Conservation (phyloP, 768 basidiomycete genomes). For the Nidularia pulvinata region DNA sequence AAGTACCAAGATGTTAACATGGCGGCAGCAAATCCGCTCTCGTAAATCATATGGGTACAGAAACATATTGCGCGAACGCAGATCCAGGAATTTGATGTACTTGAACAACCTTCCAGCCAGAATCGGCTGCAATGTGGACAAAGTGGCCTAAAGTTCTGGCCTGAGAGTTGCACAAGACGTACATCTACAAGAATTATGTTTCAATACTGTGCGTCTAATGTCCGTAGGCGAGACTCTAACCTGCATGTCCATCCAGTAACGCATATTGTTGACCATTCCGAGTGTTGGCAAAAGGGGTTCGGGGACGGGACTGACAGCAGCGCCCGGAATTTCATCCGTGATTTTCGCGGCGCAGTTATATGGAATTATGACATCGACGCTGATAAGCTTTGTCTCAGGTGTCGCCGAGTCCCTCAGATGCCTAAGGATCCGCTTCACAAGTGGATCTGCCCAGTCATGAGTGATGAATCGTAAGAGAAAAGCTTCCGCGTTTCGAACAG, state of each 20-base stretch:
- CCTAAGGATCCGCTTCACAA: background rate
- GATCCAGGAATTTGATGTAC: background rate
- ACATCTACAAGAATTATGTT: background rate
- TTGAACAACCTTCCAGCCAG: background rate
- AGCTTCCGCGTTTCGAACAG: conserved; percentile 33
- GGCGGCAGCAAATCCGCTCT: no score
- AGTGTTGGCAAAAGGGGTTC: background rate
- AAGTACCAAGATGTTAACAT: no score
- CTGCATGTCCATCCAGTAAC: background rate
- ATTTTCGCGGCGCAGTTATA: background rate
- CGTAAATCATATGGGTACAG: background rate
- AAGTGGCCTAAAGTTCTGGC: background rate
- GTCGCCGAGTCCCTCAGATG: background rate
- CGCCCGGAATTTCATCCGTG: background rate
- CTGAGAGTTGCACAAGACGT: background rate
- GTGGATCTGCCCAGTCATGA: conserved; percentile 61
- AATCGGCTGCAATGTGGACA: background rate
- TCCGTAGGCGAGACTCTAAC: background rate
- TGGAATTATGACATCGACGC: background rate
- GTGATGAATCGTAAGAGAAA: conserved; percentile 55
- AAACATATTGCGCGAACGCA: background rate
- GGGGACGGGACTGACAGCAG: background rate
- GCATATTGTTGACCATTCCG: background rate
- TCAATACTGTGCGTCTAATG: background rate
- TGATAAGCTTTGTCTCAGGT: background rate